Evolutionary conservation across 75 land plant genomes (phyloP).

Genomic region (Selaginella moellendorffii): DNA sequence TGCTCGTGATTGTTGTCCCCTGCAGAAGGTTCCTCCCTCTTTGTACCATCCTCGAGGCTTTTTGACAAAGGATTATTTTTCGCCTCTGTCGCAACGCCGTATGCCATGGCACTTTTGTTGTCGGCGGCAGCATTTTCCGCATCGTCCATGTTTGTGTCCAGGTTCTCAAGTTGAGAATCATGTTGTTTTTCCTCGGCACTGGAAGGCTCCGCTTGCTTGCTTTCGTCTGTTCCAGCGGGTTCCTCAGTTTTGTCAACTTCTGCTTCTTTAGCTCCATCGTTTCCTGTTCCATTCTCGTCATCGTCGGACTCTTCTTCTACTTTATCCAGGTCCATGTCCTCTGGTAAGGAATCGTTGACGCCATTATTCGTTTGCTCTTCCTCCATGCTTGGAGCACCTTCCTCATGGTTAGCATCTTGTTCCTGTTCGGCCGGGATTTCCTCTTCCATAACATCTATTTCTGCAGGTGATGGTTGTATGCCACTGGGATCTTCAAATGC

Average conservation of each 20-base stretch:
- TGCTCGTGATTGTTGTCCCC: not conserved
- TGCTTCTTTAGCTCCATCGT: constrained; percentile 18
- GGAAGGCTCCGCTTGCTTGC: no score
- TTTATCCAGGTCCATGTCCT: constrained; percentile 21
- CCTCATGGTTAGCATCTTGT: not conserved
- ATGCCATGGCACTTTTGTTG: no score
- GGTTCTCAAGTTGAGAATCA: no score
- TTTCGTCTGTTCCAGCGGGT: constrained; percentile 21
- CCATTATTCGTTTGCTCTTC: not conserved
- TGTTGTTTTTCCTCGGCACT: no score
- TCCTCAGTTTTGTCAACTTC: constrained; percentile 13
- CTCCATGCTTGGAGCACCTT: no score
- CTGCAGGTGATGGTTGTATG: constrained; percentile 23
- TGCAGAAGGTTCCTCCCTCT: not conserved
- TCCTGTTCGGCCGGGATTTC: no score
- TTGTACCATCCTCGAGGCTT: no score
- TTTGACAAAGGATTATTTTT: no score
- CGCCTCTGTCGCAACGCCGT: no score
- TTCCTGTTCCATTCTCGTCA: not conserved
- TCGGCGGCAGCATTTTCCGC: no score
- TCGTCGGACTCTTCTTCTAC: constrained; percentile 9
- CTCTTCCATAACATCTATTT: constrained; percentile 8
- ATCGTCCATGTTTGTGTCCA: no score
- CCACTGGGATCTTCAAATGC: constrained; percentile 52
- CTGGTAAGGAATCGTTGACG: constrained; percentile 5